Conservation (phyloP, 345 rosid genomes). For the Crucihimalaya himalaica region DNA sequence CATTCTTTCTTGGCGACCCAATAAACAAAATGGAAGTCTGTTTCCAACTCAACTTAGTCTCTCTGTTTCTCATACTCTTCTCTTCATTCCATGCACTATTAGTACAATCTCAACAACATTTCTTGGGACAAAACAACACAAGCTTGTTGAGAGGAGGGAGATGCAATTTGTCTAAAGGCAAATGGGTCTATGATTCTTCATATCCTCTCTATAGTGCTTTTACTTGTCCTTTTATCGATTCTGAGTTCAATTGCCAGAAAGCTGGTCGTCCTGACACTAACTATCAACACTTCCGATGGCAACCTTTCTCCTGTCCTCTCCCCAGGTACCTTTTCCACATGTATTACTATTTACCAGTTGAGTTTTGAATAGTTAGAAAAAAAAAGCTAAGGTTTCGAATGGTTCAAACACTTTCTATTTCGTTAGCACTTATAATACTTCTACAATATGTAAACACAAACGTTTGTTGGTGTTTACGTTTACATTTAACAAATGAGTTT, state of each 20-base stretch:
- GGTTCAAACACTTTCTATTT: not conserved
- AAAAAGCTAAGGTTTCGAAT: not conserved
- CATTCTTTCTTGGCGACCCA: slow-evolving; percentile 23
- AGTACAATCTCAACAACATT: slow-evolving; percentile 36
- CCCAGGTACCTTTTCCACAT: slow-evolving; percentile 53
- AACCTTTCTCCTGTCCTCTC: slow-evolving; percentile 61
- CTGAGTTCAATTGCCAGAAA: slow-evolving; percentile 73
- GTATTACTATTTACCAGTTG: not conserved
- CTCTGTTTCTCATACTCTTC: slow-evolving; percentile 36
- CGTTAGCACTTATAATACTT: not conserved
- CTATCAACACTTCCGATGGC: slow-evolving; percentile 81
- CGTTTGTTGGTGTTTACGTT: slow-evolving; percentile 9
- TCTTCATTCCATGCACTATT: slow-evolving; percentile 23
- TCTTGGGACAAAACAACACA: slow-evolving; percentile 37
- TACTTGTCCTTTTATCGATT: slow-evolving; percentile 63
- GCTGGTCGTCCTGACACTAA: slow-evolving; percentile 69
- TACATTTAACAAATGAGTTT: not conserved
- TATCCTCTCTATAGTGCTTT: slow-evolving; percentile 72
- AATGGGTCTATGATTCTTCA: slow-evolving; percentile 68
- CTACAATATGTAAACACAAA: not conserved
- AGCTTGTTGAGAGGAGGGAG: slow-evolving; percentile 15
- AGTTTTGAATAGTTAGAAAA: slow-evolving; percentile 3
- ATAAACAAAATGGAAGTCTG: slow-evolving; percentile 32
- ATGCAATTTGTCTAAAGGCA: slow-evolving; percentile 65
- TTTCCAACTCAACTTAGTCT: slow-evolving; percentile 31